A percentile compares a stretch with the other conserved stretches of the same genome.
phyloP scores from a whole-genome alignment of 1,284 basidiomycete genomes.

The Phlebopus sp. region DNA sequence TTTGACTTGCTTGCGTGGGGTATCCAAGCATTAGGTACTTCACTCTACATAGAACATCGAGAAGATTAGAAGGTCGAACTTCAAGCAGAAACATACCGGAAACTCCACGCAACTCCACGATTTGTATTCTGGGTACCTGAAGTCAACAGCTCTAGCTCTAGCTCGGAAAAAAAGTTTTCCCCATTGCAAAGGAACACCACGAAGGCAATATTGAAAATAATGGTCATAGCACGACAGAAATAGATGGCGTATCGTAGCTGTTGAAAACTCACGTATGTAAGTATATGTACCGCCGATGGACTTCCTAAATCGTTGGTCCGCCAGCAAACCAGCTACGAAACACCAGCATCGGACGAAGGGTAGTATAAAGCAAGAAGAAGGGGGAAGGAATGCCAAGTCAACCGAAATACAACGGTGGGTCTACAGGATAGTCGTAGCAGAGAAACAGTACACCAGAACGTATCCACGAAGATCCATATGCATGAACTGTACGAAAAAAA shows the following conservation, averaged over 20 bases:
- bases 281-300: background rate
- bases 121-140: too few species aligned
- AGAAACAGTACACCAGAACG: background rate
- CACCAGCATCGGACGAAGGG: background rate
- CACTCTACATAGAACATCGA: too few species aligned
- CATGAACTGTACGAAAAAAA: constrained; percentile 1
- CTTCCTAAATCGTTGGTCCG: constrained; percentile 1
- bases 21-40: too few species aligned
- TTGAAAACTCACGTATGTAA: background rate
- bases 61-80: too few species aligned
- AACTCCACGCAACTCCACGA: too few species aligned
- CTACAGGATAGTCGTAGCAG: background rate
- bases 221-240: too few species aligned
- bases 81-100: too few species aligned
- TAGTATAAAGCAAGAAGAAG: constrained; percentile 2
- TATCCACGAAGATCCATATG: background rate
- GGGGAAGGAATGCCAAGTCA: background rate
- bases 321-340: constrained; percentile 13
- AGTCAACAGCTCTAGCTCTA: too few species aligned
- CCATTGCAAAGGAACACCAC: too few species aligned
- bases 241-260: background rate
- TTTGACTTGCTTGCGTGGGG: too few species aligned
- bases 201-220: too few species aligned
- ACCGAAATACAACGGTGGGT: background rate
- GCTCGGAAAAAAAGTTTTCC: too few species aligned